phyloP scores from a whole-genome alignment of 129 eudicot species.

The Lactuca sativa region DNA sequence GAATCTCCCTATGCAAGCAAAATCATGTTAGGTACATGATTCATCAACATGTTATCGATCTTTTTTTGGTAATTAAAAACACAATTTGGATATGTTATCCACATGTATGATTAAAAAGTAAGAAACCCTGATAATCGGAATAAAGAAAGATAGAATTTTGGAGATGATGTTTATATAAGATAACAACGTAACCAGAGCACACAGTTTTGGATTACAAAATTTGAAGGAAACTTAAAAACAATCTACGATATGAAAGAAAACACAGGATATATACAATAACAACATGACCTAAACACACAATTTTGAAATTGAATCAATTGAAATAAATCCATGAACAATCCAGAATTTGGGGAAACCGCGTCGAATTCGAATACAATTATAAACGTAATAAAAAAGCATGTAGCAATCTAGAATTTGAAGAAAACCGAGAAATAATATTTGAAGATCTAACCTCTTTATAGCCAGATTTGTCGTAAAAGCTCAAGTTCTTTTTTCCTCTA shows the following conservation, averaged over 20 bases:
- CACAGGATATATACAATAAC: conserved; percentile 1
- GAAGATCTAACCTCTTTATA: conserved; percentile 50
- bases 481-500: conserved; percentile 7
- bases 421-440: not conserved
- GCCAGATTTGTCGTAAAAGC: conserved; percentile 53
- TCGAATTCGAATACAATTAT: not conserved
- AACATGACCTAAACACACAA: not conserved
- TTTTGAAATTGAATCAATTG: not conserved
- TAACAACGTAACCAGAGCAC: not conserved
- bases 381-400: not conserved
- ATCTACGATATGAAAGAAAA: not conserved
- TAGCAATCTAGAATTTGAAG: not conserved
- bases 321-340: not conserved
- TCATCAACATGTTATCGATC: not conserved
- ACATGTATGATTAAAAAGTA: not conserved
- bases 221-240: not conserved
- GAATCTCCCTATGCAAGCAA: not conserved
- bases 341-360: not conserved
- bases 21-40: conserved; percentile 6
- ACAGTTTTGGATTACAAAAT: not conserved
- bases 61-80: not conserved
- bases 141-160: not conserved
- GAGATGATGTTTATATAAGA: not conserved
- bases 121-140: conserved; percentile 14
- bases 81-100: not conserved